A percentile compares a stretch with the other conserved stretches of the same genome.
These are phyloP conservation scores for Kwoniella mangroviensis DNA, from an alignment of 768 basidiomycete genomes.

Conservation along the genomic window DNA sequence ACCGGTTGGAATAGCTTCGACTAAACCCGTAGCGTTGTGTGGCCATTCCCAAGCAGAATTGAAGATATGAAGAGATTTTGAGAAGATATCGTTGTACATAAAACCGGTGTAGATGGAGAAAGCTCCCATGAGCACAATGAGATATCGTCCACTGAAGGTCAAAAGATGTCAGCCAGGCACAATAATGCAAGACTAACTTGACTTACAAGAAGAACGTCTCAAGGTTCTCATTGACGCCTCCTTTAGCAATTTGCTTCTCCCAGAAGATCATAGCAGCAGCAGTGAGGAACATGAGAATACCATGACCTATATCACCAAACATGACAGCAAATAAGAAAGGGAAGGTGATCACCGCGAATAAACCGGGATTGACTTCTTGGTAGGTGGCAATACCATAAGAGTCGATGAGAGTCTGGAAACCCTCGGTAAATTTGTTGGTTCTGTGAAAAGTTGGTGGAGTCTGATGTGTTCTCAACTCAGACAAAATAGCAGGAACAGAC, in stretches of 20 bases:
- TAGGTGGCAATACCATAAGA: slow-evolving; percentile 92
- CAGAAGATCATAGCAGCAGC: slow-evolving; percentile 82
- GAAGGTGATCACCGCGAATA: slow-evolving; percentile 83
- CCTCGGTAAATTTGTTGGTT: slow-evolving; percentile 94
- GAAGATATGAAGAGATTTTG: slow-evolving; percentile 84
- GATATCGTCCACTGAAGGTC: slow-evolving; percentile 82
- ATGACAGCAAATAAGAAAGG: slow-evolving; percentile 99
- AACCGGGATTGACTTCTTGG: slow-evolving; percentile 94
- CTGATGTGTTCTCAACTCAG: slow-evolving; percentile 85
- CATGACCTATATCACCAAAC: slow-evolving; percentile 99
- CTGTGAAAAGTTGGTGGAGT: slow-evolving; percentile 94
- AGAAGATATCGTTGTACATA: slow-evolving; percentile 99
- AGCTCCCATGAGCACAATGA: slow-evolving; percentile 95
- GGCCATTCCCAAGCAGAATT: slow-evolving; percentile 88
- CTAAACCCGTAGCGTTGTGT: slow-evolving; percentile 61
- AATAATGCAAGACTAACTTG: slow-evolving; percentile 31
- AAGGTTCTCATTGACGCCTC: slow-evolving; percentile 78
- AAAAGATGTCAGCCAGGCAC: slow-evolving; percentile 6
- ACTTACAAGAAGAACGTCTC: slow-evolving; percentile 92
- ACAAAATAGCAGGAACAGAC: slow-evolving; percentile 85
- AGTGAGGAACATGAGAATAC: slow-evolving; percentile 74
- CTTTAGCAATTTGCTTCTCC: slow-evolving; percentile 78
- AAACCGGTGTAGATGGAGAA: slow-evolving; percentile 96
- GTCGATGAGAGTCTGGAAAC: slow-evolving; percentile 98
- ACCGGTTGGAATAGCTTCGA: slow-evolving; percentile 66